A percentile compares a stretch with the other conserved stretches of the same genome.
Conservation (phyloP, 495 filamentous ascomycete genomes). For the Aspergillus biplanus region DNA sequence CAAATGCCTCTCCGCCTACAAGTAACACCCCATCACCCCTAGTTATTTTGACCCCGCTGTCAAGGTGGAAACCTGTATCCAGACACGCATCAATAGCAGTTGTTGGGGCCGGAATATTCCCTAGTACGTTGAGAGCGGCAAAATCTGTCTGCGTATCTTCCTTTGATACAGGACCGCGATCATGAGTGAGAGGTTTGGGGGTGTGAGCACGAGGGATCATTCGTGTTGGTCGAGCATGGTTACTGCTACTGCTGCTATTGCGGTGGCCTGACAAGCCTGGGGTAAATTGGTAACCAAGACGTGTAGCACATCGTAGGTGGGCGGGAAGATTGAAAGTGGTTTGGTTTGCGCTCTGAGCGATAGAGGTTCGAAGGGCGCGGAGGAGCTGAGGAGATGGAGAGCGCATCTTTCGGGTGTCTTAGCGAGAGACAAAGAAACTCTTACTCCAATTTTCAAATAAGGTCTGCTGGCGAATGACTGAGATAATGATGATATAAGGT, state of each 20-base stretch:
- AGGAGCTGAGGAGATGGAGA: slow-evolving; percentile 50
- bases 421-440: neutral
- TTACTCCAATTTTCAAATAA: neutral
- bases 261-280: slow-evolving; percentile 25
- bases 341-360: slow-evolving; percentile 20
- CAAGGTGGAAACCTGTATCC: slow-evolving; percentile 29
- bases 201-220: slow-evolving; percentile 47
- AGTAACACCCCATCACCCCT: slow-evolving; percentile 72
- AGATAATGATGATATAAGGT: neutral
- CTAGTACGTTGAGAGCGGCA: slow-evolving; percentile 73
- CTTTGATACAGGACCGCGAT: slow-evolving; percentile 61
- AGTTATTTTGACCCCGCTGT: slow-evolving; percentile 68
- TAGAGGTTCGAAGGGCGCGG: slow-evolving; percentile 45
- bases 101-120: slow-evolving; percentile 71
- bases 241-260: slow-evolving; percentile 39
- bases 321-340: slow-evolving; percentile 22
- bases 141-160: slow-evolving; percentile 80
- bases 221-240: slow-evolving; percentile 33
- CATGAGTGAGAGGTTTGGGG: slow-evolving; percentile 45
- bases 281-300: slow-evolving; percentile 17
- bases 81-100: slow-evolving; percentile 73
- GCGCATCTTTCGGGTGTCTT: slow-evolving; percentile 33
- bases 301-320: slow-evolving; percentile 18
- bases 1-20: slow-evolving; percentile 82
- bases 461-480: neutral